These are phyloP conservation scores for Pyrus bretschneideri DNA, from an alignment of 306 rosid genomes.

Conservation along the genomic window DNA sequence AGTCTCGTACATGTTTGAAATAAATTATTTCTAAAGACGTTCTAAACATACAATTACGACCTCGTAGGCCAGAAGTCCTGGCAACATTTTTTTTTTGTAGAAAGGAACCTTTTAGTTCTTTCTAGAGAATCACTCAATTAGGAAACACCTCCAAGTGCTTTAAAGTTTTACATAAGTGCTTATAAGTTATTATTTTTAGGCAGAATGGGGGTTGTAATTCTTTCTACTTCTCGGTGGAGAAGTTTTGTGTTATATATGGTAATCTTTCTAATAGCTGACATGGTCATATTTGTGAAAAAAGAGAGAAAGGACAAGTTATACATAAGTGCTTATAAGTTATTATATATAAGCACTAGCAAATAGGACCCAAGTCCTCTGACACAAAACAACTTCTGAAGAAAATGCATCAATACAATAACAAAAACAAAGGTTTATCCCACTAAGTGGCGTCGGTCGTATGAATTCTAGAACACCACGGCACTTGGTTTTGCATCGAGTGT, in stretches of 20 bases:
- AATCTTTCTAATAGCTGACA: too few relatives aligned
- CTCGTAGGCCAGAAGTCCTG: background rate
- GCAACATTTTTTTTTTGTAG: background rate
- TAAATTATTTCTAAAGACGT: background rate
- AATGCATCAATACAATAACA: background rate
- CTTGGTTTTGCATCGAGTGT: too few relatives aligned
- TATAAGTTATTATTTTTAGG: background rate
- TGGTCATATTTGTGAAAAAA: too few relatives aligned
- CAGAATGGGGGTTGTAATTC: too few relatives aligned
- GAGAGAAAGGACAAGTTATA: background rate
- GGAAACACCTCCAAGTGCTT: background rate
- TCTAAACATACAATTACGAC: background rate
- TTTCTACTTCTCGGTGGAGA: too few relatives aligned
- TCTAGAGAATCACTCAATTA: background rate
- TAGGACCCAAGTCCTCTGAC: background rate
- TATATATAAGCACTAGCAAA: background rate
- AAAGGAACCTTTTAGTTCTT: background rate
- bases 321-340: background rate
- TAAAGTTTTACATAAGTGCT: background rate
- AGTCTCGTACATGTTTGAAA: background rate
- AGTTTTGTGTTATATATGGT: too few relatives aligned
- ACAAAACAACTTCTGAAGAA: background rate
- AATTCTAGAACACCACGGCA: too few relatives aligned
- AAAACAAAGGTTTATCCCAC: too few relatives aligned
- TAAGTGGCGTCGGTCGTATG: too few relatives aligned